Conservation (phyloP, 331 rosid genomes). For the Telfairia occidentalis region DNA sequence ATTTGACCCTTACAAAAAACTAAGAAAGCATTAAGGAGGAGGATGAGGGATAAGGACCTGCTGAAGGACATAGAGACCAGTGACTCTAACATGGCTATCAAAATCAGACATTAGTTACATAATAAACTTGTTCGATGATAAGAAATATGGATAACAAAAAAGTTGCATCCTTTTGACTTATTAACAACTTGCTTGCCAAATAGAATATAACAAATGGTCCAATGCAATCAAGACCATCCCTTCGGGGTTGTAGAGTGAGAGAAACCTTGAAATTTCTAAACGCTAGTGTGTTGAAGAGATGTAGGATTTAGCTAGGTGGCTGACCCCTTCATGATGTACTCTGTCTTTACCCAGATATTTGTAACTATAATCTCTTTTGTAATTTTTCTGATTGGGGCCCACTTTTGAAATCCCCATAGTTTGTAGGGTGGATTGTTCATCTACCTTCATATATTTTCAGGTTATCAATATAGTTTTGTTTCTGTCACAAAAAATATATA, state of each 20-base stretch:
- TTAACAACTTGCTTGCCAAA: background rate
- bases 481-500: background rate
- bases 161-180: background rate
- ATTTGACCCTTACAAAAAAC: background rate
- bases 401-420: background rate
- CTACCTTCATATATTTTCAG: background rate
- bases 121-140: background rate
- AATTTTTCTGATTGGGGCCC: background rate
- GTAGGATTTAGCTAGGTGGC: background rate
- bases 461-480: background rate
- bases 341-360: background rate
- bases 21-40: background rate
- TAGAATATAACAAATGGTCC: background rate
- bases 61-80: background rate
- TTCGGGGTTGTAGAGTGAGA: background rate
- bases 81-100: background rate
- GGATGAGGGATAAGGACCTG: background rate
- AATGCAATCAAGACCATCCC: background rate
- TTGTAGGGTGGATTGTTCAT: background rate
- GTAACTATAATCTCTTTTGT: background rate
- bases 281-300: background rate
- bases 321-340: background rate
- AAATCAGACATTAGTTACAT: background rate
- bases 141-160: background rate
- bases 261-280: background rate